Base-by-base conservation (phyloP, 2,329 filamentous ascomycete genomes). In the Helicocarpus griseus region DNA sequence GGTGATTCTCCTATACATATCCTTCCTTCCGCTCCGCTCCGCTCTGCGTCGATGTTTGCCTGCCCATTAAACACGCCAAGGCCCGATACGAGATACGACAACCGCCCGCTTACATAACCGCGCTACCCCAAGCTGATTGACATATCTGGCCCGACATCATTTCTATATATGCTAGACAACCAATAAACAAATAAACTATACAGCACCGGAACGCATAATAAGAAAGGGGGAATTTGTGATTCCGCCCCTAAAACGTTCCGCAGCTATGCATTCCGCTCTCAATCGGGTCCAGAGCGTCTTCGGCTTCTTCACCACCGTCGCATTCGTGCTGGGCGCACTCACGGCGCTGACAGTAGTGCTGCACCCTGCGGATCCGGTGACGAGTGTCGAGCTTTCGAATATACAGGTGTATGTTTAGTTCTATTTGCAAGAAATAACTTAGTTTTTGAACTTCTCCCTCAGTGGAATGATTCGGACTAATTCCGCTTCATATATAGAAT, bases 301-400 rank as follows among this genome's bases (percentile, higher is more conserved):
- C 69, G 89, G 93, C 70, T 96, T 95, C 81, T 96, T 97, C 77
- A 97, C 93, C 17, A 94, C 89, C 24, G 89, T 96, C 57, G 85
- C 86, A 52, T 93, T 95, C 65, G 80, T 81, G 53, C 79, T 96
- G 50, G 90, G 83, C 49, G 80, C 79, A 50, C 73, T 94, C 53
- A 87, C 96, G 61, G 90, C 91, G 45, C 74, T 86, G 48, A 90
- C 89, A 36, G 88, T 90, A 62, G 69, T 95, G 11, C 47, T 75
- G 7, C 61, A 71, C 85, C 61, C 75, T 76, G 53, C 80, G 14
- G 62, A 66, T 35, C 64, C 63, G 13, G 60, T 85, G 3, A 85
- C 89, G 57, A 78, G 61, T 21, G 63, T 72, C 8, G 54, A 65
- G 33, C 52, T 72, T 56, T 66, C 64, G 53, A 91, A 89, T 68